Conservation (phyloP, 192 early-diverging fungal species). For the Backusella tarrabulga region DNA sequence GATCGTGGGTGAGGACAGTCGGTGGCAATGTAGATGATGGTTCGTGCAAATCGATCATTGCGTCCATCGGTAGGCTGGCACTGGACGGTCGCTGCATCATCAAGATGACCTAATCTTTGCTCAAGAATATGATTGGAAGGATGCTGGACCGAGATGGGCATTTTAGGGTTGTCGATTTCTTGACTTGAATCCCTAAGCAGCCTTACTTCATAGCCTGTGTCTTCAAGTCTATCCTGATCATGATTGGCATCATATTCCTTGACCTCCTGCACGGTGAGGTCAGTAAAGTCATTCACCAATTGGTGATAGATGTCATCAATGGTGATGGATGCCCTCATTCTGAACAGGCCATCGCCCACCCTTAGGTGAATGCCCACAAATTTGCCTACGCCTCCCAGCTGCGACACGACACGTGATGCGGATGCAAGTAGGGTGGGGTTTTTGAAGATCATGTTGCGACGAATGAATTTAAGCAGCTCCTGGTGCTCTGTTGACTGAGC, state of each 20-base stretch:
- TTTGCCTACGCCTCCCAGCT: constrained; percentile 43
- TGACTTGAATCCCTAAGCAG: constrained; percentile 10
- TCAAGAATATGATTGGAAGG: constrained; percentile 10
- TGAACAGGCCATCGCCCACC: constrained; percentile 54
- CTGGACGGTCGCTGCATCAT: background rate
- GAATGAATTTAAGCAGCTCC: constrained; percentile 35
- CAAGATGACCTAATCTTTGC: background rate
- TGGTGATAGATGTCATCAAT: constrained; percentile 48
- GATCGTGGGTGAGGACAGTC: constrained; percentile 44
- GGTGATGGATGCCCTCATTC: constrained; percentile 38
- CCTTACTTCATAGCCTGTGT: constrained; percentile 38
- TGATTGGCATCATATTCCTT: constrained; percentile 23
- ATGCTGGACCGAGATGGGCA: constrained; percentile 25
- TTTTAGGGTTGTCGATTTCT: background rate
- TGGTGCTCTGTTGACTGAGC: constrained; percentile 45
- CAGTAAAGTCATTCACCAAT: constrained; percentile 40
- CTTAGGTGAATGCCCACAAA: constrained; percentile 54
- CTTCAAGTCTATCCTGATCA: constrained; percentile 33
- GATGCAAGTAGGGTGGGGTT: constrained; percentile 46
- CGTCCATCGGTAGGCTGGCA: constrained; percentile 6
- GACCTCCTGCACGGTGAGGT: constrained; percentile 35
- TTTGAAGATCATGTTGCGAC: constrained; percentile 45
- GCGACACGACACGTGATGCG: constrained; percentile 41
- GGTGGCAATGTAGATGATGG: constrained; percentile 53
- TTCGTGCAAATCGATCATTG: constrained; percentile 19